Evolutionary conservation across 2,329 filamentous ascomycete species (phyloP).

Genomic region (Aspergillus piperis): DNA sequence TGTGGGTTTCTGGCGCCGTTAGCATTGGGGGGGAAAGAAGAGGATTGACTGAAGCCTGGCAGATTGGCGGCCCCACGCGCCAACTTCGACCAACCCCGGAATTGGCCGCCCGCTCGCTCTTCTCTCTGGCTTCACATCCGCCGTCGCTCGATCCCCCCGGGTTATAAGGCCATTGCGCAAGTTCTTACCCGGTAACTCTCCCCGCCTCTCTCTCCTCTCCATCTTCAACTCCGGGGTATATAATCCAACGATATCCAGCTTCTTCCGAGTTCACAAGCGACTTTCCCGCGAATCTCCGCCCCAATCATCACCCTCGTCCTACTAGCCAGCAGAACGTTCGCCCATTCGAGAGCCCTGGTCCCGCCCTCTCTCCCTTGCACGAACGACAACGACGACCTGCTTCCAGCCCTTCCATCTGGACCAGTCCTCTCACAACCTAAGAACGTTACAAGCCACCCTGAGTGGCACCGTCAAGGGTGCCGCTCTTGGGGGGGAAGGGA

Average conservation of each 20-base stretch:
- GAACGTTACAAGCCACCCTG: constrained; percentile 4
- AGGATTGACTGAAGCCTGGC: background rate
- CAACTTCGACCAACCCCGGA: constrained; percentile 4
- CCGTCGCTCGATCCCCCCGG: background rate
- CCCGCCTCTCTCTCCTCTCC: background rate
- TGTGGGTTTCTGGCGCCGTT: background rate
- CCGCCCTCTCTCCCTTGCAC: background rate
- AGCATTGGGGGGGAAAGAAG: background rate
- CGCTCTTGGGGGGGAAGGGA: constrained; percentile 10
- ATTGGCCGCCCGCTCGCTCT: constrained; percentile 1
- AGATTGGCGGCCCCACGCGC: constrained; percentile 5
- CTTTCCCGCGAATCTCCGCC: background rate
- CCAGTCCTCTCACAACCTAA: background rate
- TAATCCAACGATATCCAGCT: background rate
- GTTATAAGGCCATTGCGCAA: background rate
- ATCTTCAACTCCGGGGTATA: background rate
- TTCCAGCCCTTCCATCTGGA: background rate
- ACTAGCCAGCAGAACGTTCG: background rate
- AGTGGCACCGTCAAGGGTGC: constrained; percentile 18
- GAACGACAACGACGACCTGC: background rate
- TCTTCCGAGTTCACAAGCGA: background rate
- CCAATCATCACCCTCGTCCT: background rate
- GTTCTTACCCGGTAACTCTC: background rate
- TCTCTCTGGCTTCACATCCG: background rate
- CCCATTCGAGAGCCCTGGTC: background rate